phyloP scores from a whole-genome alignment of 495 filamentous ascomycete species.

The Penicillium roqueforti region DNA sequence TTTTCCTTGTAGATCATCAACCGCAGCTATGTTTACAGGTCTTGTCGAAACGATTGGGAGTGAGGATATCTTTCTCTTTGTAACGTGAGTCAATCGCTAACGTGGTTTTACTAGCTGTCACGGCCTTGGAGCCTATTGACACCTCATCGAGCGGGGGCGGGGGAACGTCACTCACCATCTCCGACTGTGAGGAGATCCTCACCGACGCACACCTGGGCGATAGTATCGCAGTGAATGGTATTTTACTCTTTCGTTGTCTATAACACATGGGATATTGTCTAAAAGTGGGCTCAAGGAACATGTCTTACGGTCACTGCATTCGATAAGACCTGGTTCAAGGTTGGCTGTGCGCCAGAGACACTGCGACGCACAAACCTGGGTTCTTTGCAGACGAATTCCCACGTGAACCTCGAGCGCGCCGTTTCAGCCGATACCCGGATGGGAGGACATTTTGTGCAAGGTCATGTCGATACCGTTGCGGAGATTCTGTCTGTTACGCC shows the following conservation, averaged over 20 bases:
- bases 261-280: neutral
- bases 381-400: conserved; percentile 48
- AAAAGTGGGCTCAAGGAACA: conserved; percentile 46
- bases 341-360: conserved; percentile 94
- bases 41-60: conserved; percentile 94
- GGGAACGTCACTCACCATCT: conserved; percentile 88
- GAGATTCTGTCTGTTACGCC: conserved; percentile 60
- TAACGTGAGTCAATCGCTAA: conserved; percentile 15
- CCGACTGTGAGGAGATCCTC: conserved; percentile 67
- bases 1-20: conserved; percentile 18
- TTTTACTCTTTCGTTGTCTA: neutral
- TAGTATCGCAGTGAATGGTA: conserved; percentile 88
- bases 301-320: conserved; percentile 91
- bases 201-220: conserved; percentile 81
- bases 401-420: conserved; percentile 90
- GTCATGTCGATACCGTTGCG: conserved; percentile 89
- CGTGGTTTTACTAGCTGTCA: conserved; percentile 57
- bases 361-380: conserved; percentile 94
- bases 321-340: conserved; percentile 68
- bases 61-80: conserved; percentile 35
- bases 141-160: conserved; percentile 61
- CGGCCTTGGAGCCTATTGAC: conserved; percentile 74
- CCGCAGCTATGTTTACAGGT: conserved; percentile 83
- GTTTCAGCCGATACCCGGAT: conserved; percentile 86
- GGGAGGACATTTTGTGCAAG: conserved; percentile 70